These are phyloP conservation scores for Curvularia verruculosa DNA, from an alignment of 2,329 filamentous ascomycete genomes.

Conservation along the genomic window DNA sequence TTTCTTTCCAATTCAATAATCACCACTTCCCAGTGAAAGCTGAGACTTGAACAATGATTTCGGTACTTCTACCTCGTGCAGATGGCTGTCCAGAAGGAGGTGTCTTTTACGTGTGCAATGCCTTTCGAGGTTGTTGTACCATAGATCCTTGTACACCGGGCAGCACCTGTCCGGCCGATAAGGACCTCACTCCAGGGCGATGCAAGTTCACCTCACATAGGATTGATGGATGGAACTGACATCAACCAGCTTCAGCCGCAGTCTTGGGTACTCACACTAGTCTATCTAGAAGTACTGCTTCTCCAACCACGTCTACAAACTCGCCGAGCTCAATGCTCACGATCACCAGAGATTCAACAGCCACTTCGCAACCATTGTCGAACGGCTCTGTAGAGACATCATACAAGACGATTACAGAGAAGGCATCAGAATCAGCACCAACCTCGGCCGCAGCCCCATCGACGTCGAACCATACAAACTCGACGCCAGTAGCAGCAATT, in stretches of 20 bases:
- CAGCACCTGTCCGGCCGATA: slow-evolving; percentile 27
- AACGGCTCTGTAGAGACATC: not conserved
- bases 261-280: not conserved
- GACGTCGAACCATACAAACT: not conserved
- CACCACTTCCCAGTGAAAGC: not conserved
- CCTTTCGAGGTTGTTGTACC: slow-evolving; percentile 35
- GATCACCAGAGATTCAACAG: not conserved
- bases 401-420: slow-evolving; percentile 9
- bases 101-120: slow-evolving; percentile 29
- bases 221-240: slow-evolving; percentile 1
- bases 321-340: not conserved
- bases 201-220: slow-evolving; percentile 21
- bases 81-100: slow-evolving; percentile 26
- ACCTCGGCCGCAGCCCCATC: slow-evolving; percentile 3
- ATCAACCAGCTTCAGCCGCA: not conserved
- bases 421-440: not conserved
- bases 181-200: slow-evolving; percentile 24
- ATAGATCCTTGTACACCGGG: slow-evolving; percentile 30
- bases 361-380: not conserved
- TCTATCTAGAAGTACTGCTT: not conserved
- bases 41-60: slow-evolving; percentile 18
- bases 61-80: slow-evolving; percentile 8
- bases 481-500: slow-evolving; percentile 25
- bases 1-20: not conserved
- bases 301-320: not conserved